Conservation (phyloP, 768 basidiomycete species). For the Paxillus ammoniavirescens region DNA sequence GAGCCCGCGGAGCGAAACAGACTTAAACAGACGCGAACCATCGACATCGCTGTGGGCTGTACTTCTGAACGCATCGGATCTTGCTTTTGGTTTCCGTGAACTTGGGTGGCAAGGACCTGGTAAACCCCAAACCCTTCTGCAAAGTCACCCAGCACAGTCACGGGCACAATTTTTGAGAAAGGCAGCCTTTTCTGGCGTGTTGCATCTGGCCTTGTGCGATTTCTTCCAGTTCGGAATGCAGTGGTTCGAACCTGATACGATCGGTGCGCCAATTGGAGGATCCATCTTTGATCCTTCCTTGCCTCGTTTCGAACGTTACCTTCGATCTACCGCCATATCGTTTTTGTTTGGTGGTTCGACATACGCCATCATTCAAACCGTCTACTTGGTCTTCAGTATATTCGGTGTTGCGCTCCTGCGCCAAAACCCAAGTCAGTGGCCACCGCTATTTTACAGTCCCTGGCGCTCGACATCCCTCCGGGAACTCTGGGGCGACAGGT, state of each 20-base stretch:
- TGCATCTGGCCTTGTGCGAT: slow-evolving; percentile 1
- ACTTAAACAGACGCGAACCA: neutral
- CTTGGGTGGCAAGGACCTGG: slow-evolving; percentile 7
- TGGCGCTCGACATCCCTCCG: slow-evolving; percentile 51
- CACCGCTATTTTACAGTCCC: slow-evolving; percentile 53
- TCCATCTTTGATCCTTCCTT: slow-evolving; percentile 32
- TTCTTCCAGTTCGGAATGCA: slow-evolving; percentile 33
- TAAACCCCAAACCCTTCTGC: slow-evolving; percentile 1
- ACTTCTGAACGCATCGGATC: slow-evolving; percentile 8
- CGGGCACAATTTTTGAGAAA: neutral
- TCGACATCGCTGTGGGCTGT: neutral
- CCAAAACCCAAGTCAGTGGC: slow-evolving; percentile 51
- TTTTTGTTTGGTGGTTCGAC: slow-evolving; percentile 43
- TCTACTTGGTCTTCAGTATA: slow-evolving; percentile 40
- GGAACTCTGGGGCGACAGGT: slow-evolving; percentile 56
- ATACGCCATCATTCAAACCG: slow-evolving; percentile 42
- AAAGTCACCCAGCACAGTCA: neutral
- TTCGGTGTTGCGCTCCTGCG: slow-evolving; percentile 42
- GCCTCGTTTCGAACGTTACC: slow-evolving; percentile 29
- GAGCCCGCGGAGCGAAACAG: neutral
- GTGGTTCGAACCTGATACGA: slow-evolving; percentile 39
- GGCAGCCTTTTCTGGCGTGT: neutral
- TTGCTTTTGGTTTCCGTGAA: slow-evolving; percentile 10
- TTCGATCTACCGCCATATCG: slow-evolving; percentile 42
- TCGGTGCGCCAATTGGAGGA: slow-evolving; percentile 28